Percentiles rank a stretch among this genome's conserved stretches.
Conservation (phyloP, 257 asterid species). For the Solanum sejunctum region DNA sequence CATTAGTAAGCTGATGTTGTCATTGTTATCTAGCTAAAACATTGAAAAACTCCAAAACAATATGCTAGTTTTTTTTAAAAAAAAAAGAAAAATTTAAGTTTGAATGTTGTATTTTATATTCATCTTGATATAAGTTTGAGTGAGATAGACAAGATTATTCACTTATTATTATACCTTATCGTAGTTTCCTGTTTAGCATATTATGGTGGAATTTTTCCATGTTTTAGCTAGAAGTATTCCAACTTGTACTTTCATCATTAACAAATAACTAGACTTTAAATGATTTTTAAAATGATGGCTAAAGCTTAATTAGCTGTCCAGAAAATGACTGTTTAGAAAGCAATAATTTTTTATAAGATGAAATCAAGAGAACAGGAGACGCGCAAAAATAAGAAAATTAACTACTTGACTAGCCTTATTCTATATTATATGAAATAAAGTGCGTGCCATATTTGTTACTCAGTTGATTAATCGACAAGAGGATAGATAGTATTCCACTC, state of each 20-base stretch:
- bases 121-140: neutral
- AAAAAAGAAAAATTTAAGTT: no score
- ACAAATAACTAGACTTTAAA: neutral
- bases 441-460: neutral
- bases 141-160: neutral
- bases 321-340: neutral
- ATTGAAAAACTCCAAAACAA: no score
- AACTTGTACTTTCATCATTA: neutral
- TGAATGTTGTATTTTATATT: no score
- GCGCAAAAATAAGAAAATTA: neutral
- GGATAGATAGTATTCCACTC: neutral
- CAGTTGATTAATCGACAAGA: neutral
- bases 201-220: neutral
- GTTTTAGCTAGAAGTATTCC: neutral
- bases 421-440: neutral
- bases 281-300: neutral
- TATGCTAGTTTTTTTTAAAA: no score
- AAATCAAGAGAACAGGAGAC: neutral
- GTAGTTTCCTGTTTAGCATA: neutral
- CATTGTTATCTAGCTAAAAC: no score
- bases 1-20: no score
- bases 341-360: neutral
- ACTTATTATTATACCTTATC: neutral
- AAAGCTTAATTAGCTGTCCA: neutral
- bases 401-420: neutral